phyloP scores from a whole-genome alignment of 345 rosid genomes.

The Fremontodendron californicum region DNA sequence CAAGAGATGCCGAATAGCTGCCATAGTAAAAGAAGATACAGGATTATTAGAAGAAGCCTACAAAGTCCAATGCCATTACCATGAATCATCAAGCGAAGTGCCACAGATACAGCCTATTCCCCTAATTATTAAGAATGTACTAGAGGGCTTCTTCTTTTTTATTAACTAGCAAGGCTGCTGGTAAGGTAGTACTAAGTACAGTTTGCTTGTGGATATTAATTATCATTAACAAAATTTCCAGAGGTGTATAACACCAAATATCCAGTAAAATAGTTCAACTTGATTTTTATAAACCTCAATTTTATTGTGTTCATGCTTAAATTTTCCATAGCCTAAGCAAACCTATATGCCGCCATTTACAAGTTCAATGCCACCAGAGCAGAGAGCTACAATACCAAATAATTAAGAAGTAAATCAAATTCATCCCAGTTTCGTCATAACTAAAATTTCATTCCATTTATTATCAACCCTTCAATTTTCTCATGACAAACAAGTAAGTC shows the following conservation, averaged over 20 bases:
- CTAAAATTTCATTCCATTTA: neutral
- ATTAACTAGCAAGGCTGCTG: neutral
- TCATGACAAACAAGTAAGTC: neutral
- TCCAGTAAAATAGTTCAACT: neutral
- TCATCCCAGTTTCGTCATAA: slow-evolving; percentile 1
- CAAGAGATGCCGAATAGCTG: slow-evolving; percentile 81
- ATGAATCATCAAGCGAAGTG: neutral
- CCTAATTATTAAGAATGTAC: neutral
- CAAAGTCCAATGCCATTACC: neutral
- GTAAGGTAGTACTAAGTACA: neutral
- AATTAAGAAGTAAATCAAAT: neutral
- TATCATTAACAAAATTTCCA: neutral
- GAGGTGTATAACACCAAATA: neutral
- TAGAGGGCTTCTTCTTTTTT: neutral
- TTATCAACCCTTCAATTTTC: neutral
- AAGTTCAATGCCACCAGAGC: no score
- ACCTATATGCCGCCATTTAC: no score
- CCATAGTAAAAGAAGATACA: slow-evolving; percentile 11
- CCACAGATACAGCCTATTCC: neutral
- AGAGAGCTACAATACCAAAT: no score
- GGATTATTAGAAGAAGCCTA: neutral
- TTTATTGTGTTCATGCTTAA: no score
- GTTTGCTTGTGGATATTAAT: neutral
- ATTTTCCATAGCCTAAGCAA: no score
- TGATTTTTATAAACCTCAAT: neutral